phyloP scores from a whole-genome alignment of 2,329 filamentous ascomycete species.

The Calonectria crousiana region DNA sequence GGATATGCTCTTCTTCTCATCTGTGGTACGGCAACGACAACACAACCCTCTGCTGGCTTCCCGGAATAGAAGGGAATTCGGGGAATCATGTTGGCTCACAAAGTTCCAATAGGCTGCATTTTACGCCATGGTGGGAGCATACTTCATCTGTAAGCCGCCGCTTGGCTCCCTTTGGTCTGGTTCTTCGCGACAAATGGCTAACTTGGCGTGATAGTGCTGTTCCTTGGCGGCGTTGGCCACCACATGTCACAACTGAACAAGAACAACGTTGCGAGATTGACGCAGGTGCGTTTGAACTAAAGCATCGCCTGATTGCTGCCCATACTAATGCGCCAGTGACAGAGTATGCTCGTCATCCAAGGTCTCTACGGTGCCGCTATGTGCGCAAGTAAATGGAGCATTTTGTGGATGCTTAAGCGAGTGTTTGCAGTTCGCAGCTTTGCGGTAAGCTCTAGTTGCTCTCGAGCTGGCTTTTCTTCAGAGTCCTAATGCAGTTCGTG shows the following conservation, averaged over 20 bases:
- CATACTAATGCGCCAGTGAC: not conserved
- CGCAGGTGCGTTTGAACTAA: conserved; percentile 17
- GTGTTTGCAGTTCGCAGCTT: conserved; percentile 26
- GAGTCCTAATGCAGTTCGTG: not conserved
- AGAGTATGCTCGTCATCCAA: conserved; percentile 32
- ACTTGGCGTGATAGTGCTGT: conserved; percentile 17
- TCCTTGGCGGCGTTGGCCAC: conserved; percentile 28
- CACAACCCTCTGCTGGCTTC: not conserved
- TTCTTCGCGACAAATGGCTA: not conserved
- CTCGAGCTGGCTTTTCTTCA: too few relatives aligned
- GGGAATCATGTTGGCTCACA: not conserved
- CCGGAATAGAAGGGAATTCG: not conserved
- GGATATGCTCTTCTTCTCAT: conserved; percentile 29
- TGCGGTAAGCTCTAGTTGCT: conserved; percentile 3
- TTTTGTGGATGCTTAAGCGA: conserved; percentile 33
- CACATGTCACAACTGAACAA: conserved; percentile 29
- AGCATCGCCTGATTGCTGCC: too few relatives aligned
- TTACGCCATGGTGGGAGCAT: conserved; percentile 28
- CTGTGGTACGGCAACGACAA: conserved; percentile 26
- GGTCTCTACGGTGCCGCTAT: conserved; percentile 29
- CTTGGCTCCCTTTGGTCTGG: not conserved
- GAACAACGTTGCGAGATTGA: conserved; percentile 25
- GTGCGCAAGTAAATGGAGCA: conserved; percentile 34
- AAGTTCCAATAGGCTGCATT: conserved; percentile 12
- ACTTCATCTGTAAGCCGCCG: conserved; percentile 20